Conservation (phyloP, 192 early-diverging fungal genomes). For the Anaeromyces robustus region DNA sequence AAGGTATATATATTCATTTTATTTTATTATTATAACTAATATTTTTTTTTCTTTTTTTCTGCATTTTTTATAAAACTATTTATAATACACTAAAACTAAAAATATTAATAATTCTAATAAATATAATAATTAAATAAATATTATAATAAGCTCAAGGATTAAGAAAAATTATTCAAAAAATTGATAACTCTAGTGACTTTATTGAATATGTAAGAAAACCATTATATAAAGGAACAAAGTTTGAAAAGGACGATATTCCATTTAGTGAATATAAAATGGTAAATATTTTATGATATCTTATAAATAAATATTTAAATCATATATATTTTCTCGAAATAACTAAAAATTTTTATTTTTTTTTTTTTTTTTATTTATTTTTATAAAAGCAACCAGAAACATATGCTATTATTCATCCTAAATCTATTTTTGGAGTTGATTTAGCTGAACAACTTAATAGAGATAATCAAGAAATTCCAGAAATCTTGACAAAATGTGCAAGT, state of each 20-base stretch:
- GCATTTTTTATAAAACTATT: too few species aligned
- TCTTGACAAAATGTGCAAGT: conserved; percentile 65
- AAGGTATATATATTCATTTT: background rate
- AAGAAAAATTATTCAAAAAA: background rate
- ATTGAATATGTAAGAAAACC: background rate
- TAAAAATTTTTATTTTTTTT: too few species aligned
- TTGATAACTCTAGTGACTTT: background rate
- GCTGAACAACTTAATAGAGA: conserved; percentile 54
- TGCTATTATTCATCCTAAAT: conserved; percentile 48
- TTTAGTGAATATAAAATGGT: background rate
- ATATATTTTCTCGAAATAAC: too few species aligned
- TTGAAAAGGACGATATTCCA: background rate
- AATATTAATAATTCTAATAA: too few species aligned
- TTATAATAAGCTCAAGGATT: background rate
- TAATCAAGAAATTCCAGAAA: conserved; percentile 47
- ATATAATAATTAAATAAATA: too few species aligned
- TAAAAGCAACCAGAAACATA: background rate
- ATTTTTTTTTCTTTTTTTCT: too few species aligned
- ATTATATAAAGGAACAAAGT: background rate
- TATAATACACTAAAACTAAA: too few species aligned
- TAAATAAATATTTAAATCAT: too few species aligned
- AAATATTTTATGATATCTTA: background rate
- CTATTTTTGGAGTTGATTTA: conserved; percentile 68
- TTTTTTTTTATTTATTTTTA: too few species aligned
- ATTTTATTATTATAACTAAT: background rate